Conservation (phyloP, 306 rosid species). For the Pyrus betulifolia region DNA sequence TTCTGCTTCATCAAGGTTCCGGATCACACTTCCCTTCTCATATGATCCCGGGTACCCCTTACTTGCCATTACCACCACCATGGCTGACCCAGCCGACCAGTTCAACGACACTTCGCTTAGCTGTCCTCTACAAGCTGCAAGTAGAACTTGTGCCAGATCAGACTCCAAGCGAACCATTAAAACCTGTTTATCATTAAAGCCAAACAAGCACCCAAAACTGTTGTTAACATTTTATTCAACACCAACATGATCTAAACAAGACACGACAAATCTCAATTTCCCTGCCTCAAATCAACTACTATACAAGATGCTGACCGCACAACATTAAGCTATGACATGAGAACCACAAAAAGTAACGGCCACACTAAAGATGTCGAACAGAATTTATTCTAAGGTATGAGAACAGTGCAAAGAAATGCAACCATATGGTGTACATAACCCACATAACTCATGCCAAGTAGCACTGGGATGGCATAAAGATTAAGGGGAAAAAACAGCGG, state of each 20-base stretch:
- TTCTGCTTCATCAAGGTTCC: slow-evolving; percentile 77
- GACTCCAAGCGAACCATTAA: slow-evolving; percentile 90
- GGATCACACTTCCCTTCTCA: slow-evolving; percentile 78
- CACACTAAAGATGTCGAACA: background rate
- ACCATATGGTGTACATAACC: background rate
- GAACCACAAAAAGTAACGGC: background rate
- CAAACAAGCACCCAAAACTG: background rate
- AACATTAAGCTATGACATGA: background rate
- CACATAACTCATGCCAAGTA: background rate
- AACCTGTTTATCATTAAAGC: slow-evolving; percentile 42
- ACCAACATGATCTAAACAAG: background rate
- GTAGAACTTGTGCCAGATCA: slow-evolving; percentile 80
- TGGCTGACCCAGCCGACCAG: slow-evolving; percentile 90
- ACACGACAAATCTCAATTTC: background rate
- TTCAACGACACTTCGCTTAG: slow-evolving; percentile 59
- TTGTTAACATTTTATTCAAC: background rate
- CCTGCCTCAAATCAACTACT: background rate
- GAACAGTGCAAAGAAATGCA: background rate
- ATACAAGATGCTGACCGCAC: background rate
- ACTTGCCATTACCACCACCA: slow-evolving; percentile 99
- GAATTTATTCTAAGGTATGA: background rate
- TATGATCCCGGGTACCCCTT: slow-evolving; percentile 82
- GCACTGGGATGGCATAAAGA: background rate
- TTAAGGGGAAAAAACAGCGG: background rate
- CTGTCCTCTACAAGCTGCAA: slow-evolving; percentile 90